Base-by-base conservation (phyloP, 192 early-diverging fungal genomes). In the Coemansia aciculifera region DNA sequence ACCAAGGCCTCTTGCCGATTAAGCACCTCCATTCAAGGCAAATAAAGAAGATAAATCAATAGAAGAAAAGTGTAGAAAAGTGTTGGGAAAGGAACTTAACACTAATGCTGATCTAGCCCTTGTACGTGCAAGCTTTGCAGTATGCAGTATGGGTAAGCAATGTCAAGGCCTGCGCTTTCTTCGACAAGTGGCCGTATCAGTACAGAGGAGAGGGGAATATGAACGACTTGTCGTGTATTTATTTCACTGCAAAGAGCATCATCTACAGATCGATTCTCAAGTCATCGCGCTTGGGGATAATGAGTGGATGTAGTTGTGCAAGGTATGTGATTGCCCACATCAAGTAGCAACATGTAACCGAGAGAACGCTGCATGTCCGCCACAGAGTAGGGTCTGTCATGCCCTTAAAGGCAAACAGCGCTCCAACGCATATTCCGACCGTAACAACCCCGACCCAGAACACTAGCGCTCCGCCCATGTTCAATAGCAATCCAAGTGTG, bases 311-410 rank as follows among this genome's bases (percentile, higher is more conserved):
- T 5, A 94, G 75, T 86, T 95, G 94, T 39, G 92, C 92, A 57
- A 95, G 75, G 73, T 94, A 95, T 34, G 92, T 94, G 63, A 95
- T 84, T 0, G 90, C 92, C 94, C 94, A 95, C 92, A 90, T 94
- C 72, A 68, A 64, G 48, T 81, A 81, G 74, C 78, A 77, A 64
- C 78, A 80, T n/a, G 68, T 5, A 3, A 75, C 46, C 32, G 83
- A 68, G 31, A 84, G 69, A 56, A 84, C 70, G 2, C 74, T 66
- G 56, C 83, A 84, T 7, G 83, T 84, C 63, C 78, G 72, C 83
- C 83, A 84, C 38, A 84, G 74, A 31, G 75, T 80, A 31, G 78
- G 78, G 65, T 85, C 83, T 36, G 69, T 32, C 75, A 73, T 79
- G 43, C 71, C 71, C 48, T 73, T 75, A 62, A 82, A 77, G 27